Conservation (phyloP, 257 asterid species). For the Plectranthus barbatus region DNA sequence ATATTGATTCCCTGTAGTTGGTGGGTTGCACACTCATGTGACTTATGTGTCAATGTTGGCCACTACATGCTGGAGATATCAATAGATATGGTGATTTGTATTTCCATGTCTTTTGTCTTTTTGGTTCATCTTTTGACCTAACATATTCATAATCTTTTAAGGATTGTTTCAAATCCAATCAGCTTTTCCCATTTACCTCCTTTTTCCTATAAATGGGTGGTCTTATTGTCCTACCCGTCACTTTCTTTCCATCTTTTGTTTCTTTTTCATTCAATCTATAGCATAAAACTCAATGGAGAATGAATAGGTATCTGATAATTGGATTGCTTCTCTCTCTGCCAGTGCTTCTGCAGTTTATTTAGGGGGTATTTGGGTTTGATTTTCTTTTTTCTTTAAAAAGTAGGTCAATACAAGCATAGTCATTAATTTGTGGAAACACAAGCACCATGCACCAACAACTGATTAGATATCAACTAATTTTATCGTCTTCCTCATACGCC, state of each 20-base stretch:
- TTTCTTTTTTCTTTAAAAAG: conserved; percentile 2
- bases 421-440: conserved; percentile 55
- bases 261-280: not conserved
- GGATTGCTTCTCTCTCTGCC: not conserved
- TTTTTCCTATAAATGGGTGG: conserved; percentile 13
- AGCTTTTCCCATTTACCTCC: conserved; percentile 4
- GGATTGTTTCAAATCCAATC: conserved; percentile 14
- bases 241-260: conserved; percentile 8
- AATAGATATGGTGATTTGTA: not conserved
- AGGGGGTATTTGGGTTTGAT: conserved; percentile 3
- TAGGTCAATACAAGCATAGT: conserved; percentile 2
- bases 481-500: not conserved
- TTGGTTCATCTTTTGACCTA: conserved; percentile 15
- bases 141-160: not conserved
- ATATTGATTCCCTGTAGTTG: conserved; percentile 1
- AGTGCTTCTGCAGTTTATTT: conserved; percentile 14
- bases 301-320: not conserved
- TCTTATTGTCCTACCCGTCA: conserved; percentile 3
- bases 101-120: conserved; percentile 7
- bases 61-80: conserved; percentile 16
- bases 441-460: conserved; percentile 60
- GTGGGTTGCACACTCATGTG: conserved; percentile 16
- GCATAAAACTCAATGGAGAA: not conserved
- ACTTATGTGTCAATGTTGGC: conserved; percentile 11
- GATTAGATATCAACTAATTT: conserved; percentile 27